Evolutionary conservation across 495 filamentous ascomycete species (phyloP), one percentile per base, ranked within the genome.

Genomic region (Apodospora peruviana): DNA sequence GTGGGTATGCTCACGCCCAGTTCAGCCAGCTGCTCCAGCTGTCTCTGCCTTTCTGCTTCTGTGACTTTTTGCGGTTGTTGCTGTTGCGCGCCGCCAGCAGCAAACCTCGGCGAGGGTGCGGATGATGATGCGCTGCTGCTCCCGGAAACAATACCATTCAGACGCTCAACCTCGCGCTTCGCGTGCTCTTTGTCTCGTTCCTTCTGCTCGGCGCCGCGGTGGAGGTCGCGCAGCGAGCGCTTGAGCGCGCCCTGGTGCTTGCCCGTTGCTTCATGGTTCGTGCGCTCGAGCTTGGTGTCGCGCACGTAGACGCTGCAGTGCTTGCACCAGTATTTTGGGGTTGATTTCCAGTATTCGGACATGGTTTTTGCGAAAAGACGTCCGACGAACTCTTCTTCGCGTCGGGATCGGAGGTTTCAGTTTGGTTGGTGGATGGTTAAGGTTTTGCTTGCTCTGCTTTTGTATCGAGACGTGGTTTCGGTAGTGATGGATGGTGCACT

Each of bases 261-360:
- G 2, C 69, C 79, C 2, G 90, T 95, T 18, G 88, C 79, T 65
- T 99, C 94, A 64, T 99, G 93, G 66, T 96, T 90, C 47, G 81
- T 71, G 61, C 83, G 85, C 63, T 93, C 90, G 66, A 96, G 83
- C 57, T 86, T 82, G 22, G 91, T 96, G 73, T 99, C 93, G 60
- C 85, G 82, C 51, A 97, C 89, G 72, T 81, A 97, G 69, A 80
- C 81, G 66, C 80, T 82, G 81, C 93, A 99, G 74, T 94, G 87
- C 68, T 97, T 97, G 81, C 93, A 99, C 88, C 90, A 97, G 73
- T 91, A 89, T 65, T 83, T 90, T 10, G 90, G 88, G 74, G 90
- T 93, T 19, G 93, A 97, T 70, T 97, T 97, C 93, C 93, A 98
- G 68, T 96, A 91, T 80, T 96, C 94, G 1, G 93, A 84, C 93